phyloP scores from a whole-genome alignment of 1,139 yeast species.

The Blastobotrys buckinghamii region DNA sequence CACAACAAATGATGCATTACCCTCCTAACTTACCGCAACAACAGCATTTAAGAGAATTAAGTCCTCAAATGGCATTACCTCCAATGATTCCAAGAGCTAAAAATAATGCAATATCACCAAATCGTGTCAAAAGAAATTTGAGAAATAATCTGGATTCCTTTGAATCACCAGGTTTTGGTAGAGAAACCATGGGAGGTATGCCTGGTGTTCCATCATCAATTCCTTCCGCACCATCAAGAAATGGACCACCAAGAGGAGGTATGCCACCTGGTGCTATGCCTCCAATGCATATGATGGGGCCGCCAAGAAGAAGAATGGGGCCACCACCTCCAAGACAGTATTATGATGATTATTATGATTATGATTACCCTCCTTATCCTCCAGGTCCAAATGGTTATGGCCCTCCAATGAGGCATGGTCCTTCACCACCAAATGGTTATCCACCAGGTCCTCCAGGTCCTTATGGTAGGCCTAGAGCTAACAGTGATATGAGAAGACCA shows the following conservation, averaged over 20 bases:
- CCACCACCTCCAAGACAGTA: neutral
- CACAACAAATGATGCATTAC: conserved; percentile 2
- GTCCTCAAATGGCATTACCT: neutral
- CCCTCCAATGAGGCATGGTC: neutral
- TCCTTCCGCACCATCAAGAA: neutral
- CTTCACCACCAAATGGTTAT: neutral
- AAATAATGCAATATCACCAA: conserved; percentile 4
- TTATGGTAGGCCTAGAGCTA: conserved; percentile 1
- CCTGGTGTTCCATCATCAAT: neutral
- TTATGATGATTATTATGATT: too few relatives aligned
- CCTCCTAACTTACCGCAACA: too few relatives aligned
- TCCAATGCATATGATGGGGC: neutral
- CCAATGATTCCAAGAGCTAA: conserved; percentile 1
- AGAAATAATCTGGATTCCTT: conserved; percentile 18
- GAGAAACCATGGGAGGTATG: conserved; percentile 9
- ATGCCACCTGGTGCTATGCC: neutral
- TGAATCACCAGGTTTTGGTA: conserved; percentile 21
- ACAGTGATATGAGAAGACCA: conserved; percentile 1
- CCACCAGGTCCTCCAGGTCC: neutral
- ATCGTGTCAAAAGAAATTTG: conserved; percentile 4
- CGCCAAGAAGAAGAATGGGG: neutral
- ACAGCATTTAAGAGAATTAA: neutral
- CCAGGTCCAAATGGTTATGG: neutral
- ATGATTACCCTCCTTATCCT: too few relatives aligned
- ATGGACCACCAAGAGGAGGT: neutral